Evolutionary conservation across 768 basidiomycete genomes (phyloP).

Genomic region (Pholiota conissans): DNA sequence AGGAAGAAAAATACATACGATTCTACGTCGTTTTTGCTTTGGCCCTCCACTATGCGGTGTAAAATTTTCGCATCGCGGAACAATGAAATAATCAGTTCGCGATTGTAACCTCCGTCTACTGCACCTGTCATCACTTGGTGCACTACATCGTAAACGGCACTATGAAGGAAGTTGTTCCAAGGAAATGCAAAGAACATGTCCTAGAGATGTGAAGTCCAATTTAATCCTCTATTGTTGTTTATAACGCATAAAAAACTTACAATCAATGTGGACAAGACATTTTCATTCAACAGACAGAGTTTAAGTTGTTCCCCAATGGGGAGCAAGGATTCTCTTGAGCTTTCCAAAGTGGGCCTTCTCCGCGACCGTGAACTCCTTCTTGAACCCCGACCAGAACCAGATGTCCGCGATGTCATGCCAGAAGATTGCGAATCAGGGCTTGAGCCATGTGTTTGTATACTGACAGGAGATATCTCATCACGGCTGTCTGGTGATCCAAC

Average conservation of each 20-base stretch:
- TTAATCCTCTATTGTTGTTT: not conserved
- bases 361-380: conserved; percentile 60
- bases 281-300: conserved; percentile 68
- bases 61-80: conserved; percentile 87
- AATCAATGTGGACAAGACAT: conserved; percentile 73
- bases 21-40: conserved; percentile 75
- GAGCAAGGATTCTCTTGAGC: conserved; percentile 35
- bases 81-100: conserved; percentile 78
- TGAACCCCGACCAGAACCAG: conserved; percentile 36
- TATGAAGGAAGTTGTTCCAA: conserved; percentile 98
- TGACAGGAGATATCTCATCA: conserved; percentile 8
- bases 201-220: conserved; percentile 43
- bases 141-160: conserved; percentile 92
- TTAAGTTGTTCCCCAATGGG: conserved; percentile 83
- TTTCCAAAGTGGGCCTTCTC: conserved; percentile 37
- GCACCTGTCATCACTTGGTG: conserved; percentile 94
- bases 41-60: conserved; percentile 85
- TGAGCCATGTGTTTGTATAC: not conserved
- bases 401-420: conserved; percentile 22
- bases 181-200: conserved; percentile 95
- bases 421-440: conserved; percentile 22
- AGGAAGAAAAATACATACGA: conserved; percentile 43
- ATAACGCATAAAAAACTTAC: conserved; percentile 45
- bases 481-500: conserved; percentile 10
- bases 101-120: conserved; percentile 79